Evolutionary conservation across 345 rosid species (phyloP), one percentile per base, ranked within the genome.

Genomic region (Aethionema arabicum): DNA sequence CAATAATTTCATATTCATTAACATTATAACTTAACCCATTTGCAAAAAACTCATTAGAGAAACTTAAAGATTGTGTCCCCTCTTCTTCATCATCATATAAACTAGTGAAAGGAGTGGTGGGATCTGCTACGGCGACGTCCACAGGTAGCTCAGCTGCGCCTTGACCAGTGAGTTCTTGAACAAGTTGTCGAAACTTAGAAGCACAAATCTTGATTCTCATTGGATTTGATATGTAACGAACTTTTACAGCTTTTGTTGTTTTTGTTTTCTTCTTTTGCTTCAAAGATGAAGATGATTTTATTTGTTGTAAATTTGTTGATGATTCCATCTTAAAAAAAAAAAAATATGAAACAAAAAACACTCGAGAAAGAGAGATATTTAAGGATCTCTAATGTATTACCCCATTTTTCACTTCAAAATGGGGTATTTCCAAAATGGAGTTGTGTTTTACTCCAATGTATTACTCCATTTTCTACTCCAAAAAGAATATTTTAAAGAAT

Each of bases 111-210:
- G 27, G 27, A 21, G 63, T 42, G 14, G 68, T 47, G 5, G 65
- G 43, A 16, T 50, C 59, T 6, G 16, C 38, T 27, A 21, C 27
- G 27, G 27, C 27, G 27, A 21, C 27, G 27, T 1, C 27, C 27
- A 21, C 27, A 21, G 76, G 68, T 40, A 61, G 37, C 12, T 91
- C 91, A 4, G 63, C 63, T 4, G 98, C 88, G 68, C 85, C 82
- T 56, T 85, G 82, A 0, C 97, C 95, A 8, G 97, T 90, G 64
- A 90, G 97, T 61, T 87, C 85, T 67, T 90, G 95, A 36, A 90
- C 97, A 9, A 83, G 74, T 59, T 85, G 90, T 69, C 97, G 78
- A 33, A 90, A 90, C 35, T 83, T 67, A 0, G 97, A 78, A 3
- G 97, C 88, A 10, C 85, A 79, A 11, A 88, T 83, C 58, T 78